Evolutionary conservation across 1,139 yeast species (phyloP).

Genomic region (Eremothecium coryli): DNA sequence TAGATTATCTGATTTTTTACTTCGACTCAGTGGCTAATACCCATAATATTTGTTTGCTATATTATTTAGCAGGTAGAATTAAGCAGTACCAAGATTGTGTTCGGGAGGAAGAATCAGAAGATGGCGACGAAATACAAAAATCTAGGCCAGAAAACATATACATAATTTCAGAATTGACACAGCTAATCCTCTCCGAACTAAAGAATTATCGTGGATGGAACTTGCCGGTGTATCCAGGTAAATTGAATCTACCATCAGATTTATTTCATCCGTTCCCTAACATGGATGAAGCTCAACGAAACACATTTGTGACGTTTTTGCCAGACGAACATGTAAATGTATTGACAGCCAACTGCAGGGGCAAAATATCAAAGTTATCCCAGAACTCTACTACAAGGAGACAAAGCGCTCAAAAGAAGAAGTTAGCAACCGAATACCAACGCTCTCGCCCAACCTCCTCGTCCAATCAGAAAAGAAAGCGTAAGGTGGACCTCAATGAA

Average conservation of each 20-base stretch:
- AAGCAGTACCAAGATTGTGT: slow-evolving; percentile 66
- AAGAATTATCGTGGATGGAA: slow-evolving; percentile 59
- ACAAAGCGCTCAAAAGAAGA: slow-evolving; percentile 26
- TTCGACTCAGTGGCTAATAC: slow-evolving; percentile 52
- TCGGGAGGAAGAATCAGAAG: slow-evolving; percentile 32
- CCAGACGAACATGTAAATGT: slow-evolving; percentile 16
- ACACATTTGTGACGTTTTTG: slow-evolving; percentile 26
- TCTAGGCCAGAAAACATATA: slow-evolving; percentile 41
- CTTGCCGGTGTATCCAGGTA: slow-evolving; percentile 75
- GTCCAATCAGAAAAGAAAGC: slow-evolving; percentile 9
- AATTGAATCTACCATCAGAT: slow-evolving; percentile 56
- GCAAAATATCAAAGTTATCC: slow-evolving; percentile 22
- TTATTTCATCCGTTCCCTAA: slow-evolving; percentile 48
- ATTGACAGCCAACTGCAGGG: slow-evolving; percentile 21
- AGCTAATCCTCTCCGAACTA: slow-evolving; percentile 50
- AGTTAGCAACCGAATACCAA: slow-evolving; percentile 22
- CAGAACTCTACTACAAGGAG: slow-evolving; percentile 26
- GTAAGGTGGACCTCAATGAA: slow-evolving; percentile 8
- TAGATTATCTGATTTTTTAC: slow-evolving; percentile 51
- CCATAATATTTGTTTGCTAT: slow-evolving; percentile 63
- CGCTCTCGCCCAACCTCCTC: slow-evolving; percentile 6
- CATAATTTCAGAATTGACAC: slow-evolving; percentile 64
- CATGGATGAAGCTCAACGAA: slow-evolving; percentile 30
- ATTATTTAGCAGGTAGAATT: slow-evolving; percentile 67
- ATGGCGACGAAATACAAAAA: slow-evolving; percentile 24